Evolutionary conservation across 2,329 filamentous ascomycete genomes (phyloP), one percentile per base, ranked within the genome.

Genomic region (Colletotrichum horii): DNA sequence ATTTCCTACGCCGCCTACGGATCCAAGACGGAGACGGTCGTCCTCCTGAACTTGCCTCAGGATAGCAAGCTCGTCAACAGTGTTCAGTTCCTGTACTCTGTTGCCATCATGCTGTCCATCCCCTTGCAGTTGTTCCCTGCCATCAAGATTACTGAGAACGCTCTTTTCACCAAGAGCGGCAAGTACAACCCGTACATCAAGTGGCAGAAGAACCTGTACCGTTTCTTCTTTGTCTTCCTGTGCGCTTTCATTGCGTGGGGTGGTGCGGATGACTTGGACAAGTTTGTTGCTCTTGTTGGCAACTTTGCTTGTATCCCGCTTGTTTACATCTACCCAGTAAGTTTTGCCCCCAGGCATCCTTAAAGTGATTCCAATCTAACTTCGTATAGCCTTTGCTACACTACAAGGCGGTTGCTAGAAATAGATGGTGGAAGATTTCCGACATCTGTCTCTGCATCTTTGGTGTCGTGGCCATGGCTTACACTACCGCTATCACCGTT

Each of bases 151-250:
- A 95, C 95, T 38, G 96, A 98, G 85, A 98, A 98, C 80, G 95
- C 96, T 79, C 89, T 98, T 8, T 99, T 98, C 84, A 98, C 95
- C 28, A 91, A 94, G 82, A 98, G 96, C 77, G 96, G 97, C 80
- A 99, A 99, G 86, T 98, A 98, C 87, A 98, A 98, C 83, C 96
- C 96, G 1, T 97, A 95, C 82, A 98, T 99, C 88, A 99, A 99
- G 88, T 99, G 97, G 97, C 95, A 98, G 89, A 99, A 99, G 92
- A 99, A 99, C 80, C 88, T 94, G 38, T 99, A 98, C 88, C 94
- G 97, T 70, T 99, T 98, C 89, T 93, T 96, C 82, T 92, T 98
- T 77, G 97, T 98, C 66, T 91, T 95, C 81, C 85, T 97, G 28
- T 98, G 97, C 81, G 94, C 96, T 1, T 85, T 93, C 74, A 94